Evolutionary conservation across 2,329 filamentous ascomycete species (phyloP), one percentile per base, ranked within the genome.

Genomic region (Colletotrichum sp.): DNA sequence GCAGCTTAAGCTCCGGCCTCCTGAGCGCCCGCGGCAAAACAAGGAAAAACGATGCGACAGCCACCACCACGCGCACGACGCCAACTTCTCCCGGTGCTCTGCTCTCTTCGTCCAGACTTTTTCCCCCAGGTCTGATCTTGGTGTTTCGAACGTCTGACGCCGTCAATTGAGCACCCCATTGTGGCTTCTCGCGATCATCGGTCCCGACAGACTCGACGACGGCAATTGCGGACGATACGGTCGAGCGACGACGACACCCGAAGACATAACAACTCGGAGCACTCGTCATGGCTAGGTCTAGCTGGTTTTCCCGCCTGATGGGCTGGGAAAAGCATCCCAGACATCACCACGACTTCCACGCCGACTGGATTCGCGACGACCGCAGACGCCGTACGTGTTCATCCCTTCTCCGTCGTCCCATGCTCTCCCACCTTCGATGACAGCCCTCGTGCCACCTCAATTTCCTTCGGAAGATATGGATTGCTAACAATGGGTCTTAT

Each of bases 331-430:
- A 78, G n/a, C 82, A 82, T 32, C 81, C 81, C 7, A 76, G 79
- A 18, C 80, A 81, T 34, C 81, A 80, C 13, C 84, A 83, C 67
- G 79, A 78, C 70, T 80, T 82, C 26, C 82, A 80, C 48, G 55
- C 72, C 15, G 82, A 82, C 30, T 85, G 85, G 79, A 79, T 87
- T 63, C 84, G 85, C 26, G 86, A 88, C 77, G 86, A 88, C 66
- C 86, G 87, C 75, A 84, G 84, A 77, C 84, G 87, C 72, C 82
- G 88, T 88, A 80, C 81, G 87, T 75, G 15, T 12, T n/a, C 59
- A 36, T 61, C 59, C 59, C 59, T 30, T 60, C 57, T 60, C 15
- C 6, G 30, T 61, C 28, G 13, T 61, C 28, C 18, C 32, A 32
- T 7, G 71, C 34, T 59, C 36, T 21, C 18, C 43, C 43, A 52